Percentiles rank a stretch among this genome's conserved stretches.
Evolutionary conservation across 176 grass and related monocot genomes (phyloP).

Genomic region (Zea luxurians): DNA sequence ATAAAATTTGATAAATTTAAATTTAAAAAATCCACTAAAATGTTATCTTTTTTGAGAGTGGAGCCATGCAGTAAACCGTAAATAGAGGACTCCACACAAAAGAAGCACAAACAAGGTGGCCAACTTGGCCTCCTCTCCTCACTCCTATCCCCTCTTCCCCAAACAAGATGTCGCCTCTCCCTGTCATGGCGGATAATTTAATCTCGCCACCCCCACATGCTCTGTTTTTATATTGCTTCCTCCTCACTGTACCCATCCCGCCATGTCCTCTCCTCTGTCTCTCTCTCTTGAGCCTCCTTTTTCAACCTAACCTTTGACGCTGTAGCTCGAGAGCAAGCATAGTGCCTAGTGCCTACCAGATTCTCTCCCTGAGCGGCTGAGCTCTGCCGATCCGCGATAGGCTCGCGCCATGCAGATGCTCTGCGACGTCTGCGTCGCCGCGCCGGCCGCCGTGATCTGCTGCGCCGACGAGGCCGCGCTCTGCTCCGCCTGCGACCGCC

Average conservation of each 20-base stretch:
- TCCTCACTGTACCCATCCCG: slow-evolving; percentile 2
- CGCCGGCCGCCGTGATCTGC: slow-evolving; percentile 76
- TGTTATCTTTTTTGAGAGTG: no score
- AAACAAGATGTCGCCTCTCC: slow-evolving; percentile 22
- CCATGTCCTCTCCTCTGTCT: slow-evolving; percentile 14
- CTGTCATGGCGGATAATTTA: slow-evolving; percentile 38
- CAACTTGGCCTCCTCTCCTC: not conserved
- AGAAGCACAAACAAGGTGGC: not conserved
- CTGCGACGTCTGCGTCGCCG: slow-evolving; percentile 74
- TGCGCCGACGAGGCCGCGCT: slow-evolving; percentile 90
- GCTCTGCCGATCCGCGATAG: not conserved
- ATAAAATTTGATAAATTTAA: no score
- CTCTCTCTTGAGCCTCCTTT: not conserved
- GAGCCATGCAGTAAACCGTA: not conserved
- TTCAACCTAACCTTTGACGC: not conserved
- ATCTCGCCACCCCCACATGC: not conserved
- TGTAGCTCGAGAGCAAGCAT: not conserved
- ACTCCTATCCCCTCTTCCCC: not conserved
- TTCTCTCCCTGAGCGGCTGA: not conserved
- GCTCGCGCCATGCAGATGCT: slow-evolving; percentile 55
- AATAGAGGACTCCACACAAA: not conserved
- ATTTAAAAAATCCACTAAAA: no score
- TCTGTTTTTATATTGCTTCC: slow-evolving; percentile 17
- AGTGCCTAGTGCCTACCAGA: not conserved
- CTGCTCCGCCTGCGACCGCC: slow-evolving; percentile 70